Evolutionary conservation across 2,329 filamentous ascomycete genomes (phyloP), one percentile per base, ranked within the genome.

Genomic region (Chaetomium sp.): DNA sequence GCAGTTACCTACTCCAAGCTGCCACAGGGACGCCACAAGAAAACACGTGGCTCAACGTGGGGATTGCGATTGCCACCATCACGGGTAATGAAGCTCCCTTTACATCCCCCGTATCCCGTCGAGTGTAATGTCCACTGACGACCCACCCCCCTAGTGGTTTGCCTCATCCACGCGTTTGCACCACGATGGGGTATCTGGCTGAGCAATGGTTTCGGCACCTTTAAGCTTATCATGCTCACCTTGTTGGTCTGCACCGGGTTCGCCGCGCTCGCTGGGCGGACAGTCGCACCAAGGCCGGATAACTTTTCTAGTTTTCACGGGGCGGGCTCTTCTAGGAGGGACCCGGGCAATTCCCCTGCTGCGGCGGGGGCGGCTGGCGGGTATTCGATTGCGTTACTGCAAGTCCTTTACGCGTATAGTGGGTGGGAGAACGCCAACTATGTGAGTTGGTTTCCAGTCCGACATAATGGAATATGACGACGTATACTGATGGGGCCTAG

Each of bases 401-500:
- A 70, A 45, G 67, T 73, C 6, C 59, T 72, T 11, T 73, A 71
- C 54, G 61, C 70, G 6, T 73, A 70, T 52, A 67, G 68, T 41
- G 71, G 71, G 3, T 73, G 70, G 70, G 71, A 73, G 58, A 72
- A 72, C 53, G 69, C 71, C 32, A 72, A 71, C 27, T 73, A 72
- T 55, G 65, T 65, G 45, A 32, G 60, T 47, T 6, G 9, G 12
- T 10, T 14, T 11, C 11, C 40, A 3, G 14, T 5, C 12, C 11
- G n/a, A 38, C 9, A 2, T 5, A 9, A 10, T 3, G 9, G 11
- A 32, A 41, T 14, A 14, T 38, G 19, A 40, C 12, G 35, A 7
- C 6, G 9, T n/a, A 48, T 46, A 47, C 50, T 58, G 40, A 54
- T 43, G 11, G 2, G 36, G n/a, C 46, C 12, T 14, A 64, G 59